Evolutionary conservation across 805 yeast species (phyloP).

Genomic region (Monosporozyma siamensis): DNA sequence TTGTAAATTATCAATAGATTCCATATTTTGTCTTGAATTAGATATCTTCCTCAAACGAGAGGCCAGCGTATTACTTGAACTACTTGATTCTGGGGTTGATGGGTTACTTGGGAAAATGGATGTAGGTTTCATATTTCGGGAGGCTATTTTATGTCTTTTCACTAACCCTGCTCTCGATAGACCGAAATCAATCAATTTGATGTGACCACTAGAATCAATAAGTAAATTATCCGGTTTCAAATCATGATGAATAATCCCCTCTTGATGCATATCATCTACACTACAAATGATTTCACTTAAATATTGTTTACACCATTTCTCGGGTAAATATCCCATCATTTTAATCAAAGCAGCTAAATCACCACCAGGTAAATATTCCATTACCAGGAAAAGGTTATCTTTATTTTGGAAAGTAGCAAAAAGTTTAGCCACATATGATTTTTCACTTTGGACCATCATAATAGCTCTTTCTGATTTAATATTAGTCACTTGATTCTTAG

Average conservation of each 20-base stretch:
- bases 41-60: slow-evolving; percentile 2
- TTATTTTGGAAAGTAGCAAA: slow-evolving; percentile 82
- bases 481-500: slow-evolving; percentile 91
- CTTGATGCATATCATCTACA: slow-evolving; percentile 76
- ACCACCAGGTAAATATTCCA: slow-evolving; percentile 96
- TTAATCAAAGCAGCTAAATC: slow-evolving; percentile 83
- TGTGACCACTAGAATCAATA: slow-evolving; percentile 79
- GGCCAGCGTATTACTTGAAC: background rate
- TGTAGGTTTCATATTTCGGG: background rate
- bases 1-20: slow-evolving; percentile 3
- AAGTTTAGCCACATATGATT: slow-evolving; percentile 85
- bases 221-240: slow-evolving; percentile 89
- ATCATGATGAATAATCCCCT: slow-evolving; percentile 91
- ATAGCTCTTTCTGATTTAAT: slow-evolving; percentile 93
- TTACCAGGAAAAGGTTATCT: slow-evolving; percentile 80
- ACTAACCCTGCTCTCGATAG: slow-evolving; percentile 81
- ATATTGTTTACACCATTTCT: slow-evolving; percentile 77
- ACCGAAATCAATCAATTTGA: slow-evolving; percentile 93
- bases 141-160: slow-evolving; percentile 52
- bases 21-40: slow-evolving; percentile 1
- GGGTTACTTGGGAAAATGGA: slow-evolving; percentile 1
- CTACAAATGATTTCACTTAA: slow-evolving; percentile 87
- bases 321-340: slow-evolving; percentile 73
- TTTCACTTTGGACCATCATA: slow-evolving; percentile 93
- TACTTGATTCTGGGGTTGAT: slow-evolving; percentile 5